Conservation (phyloP, 805 yeast genomes). For the Zygosaccharomyces lentus region DNA sequence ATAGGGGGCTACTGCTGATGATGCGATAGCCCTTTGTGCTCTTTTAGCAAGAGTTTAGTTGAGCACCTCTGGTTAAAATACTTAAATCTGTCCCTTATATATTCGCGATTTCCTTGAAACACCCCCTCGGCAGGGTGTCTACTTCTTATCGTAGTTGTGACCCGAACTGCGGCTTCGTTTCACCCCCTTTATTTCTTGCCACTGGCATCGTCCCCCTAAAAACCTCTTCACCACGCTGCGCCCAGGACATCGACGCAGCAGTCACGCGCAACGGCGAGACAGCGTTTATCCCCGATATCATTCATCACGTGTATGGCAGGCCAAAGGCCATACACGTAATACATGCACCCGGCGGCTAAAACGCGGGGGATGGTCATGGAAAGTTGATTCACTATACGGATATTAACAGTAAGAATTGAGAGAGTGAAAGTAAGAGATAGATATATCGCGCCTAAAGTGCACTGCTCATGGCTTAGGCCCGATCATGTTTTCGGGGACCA, state of each 20-base stretch:
- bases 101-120: not conserved
- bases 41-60: not conserved
- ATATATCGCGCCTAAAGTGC: not conserved
- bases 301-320: not conserved
- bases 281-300: not conserved
- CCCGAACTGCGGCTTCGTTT: constrained; percentile 6
- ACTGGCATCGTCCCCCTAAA: not conserved
- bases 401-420: not conserved
- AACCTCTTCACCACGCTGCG: not conserved
- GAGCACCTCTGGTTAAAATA: not conserved
- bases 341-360: not conserved
- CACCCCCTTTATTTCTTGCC: constrained; percentile 1
- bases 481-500: constrained; percentile 95
- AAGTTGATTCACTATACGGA: not conserved
- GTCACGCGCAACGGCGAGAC: not conserved
- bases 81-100: not conserved
- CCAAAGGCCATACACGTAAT: not conserved
- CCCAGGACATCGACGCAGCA: not conserved
- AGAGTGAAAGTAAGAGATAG: not conserved
- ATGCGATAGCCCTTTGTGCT: not conserved
- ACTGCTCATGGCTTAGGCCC: constrained; percentile 66
- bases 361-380: not conserved
- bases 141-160: not conserved
- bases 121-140: not conserved
- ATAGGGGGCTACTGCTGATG: not conserved